Conservation (phyloP, 2,329 filamentous ascomycete species). For the Uncinocarpus reesii region DNA sequence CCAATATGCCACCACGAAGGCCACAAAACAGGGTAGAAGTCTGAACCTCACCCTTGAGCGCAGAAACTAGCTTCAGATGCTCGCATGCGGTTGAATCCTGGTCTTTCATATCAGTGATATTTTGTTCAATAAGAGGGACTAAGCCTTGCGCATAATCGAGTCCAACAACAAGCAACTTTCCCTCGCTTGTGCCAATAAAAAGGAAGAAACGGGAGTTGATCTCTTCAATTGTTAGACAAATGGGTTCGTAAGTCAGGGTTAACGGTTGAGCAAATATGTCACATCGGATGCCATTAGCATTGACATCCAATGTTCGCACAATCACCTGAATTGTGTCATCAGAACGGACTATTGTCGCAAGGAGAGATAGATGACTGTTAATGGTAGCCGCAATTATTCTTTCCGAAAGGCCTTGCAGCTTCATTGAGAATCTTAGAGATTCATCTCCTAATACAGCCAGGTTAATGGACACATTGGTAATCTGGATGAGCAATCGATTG, state of each 20-base stretch:
- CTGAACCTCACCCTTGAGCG: slow-evolving; percentile 13
- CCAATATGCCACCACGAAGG: slow-evolving; percentile 37
- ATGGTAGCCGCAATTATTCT: slow-evolving; percentile 26
- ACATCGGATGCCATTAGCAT: slow-evolving; percentile 18
- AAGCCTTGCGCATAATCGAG: slow-evolving; percentile 21
- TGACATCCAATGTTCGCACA: slow-evolving; percentile 20
- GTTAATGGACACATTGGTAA: slow-evolving; percentile 32
- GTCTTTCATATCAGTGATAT: slow-evolving; percentile 20
- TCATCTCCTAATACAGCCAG: slow-evolving; percentile 22
- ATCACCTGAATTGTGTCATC: slow-evolving; percentile 24
- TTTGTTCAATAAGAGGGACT: slow-evolving; percentile 20
- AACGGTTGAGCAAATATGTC: slow-evolving; percentile 21
- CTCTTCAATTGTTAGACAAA: slow-evolving; percentile 27
- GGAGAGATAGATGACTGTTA: slow-evolving; percentile 22
- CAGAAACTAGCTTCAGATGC: slow-evolving; percentile 26
- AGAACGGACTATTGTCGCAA: slow-evolving; percentile 24
- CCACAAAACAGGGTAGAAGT: slow-evolving; percentile 34
- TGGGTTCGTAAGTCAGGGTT: slow-evolving; percentile 27
- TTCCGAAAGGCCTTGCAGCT: slow-evolving; percentile 19
- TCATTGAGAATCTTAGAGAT: slow-evolving; percentile 18
- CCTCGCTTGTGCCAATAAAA: slow-evolving; percentile 34
- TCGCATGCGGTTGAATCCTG: slow-evolving; percentile 30
- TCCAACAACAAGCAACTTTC: slow-evolving; percentile 26
- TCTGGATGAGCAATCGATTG: slow-evolving; percentile 32
- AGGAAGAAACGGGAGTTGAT: slow-evolving; percentile 24